Conservation (phyloP, 78 protist genomes). For the Isochrysis galbana region DNA sequence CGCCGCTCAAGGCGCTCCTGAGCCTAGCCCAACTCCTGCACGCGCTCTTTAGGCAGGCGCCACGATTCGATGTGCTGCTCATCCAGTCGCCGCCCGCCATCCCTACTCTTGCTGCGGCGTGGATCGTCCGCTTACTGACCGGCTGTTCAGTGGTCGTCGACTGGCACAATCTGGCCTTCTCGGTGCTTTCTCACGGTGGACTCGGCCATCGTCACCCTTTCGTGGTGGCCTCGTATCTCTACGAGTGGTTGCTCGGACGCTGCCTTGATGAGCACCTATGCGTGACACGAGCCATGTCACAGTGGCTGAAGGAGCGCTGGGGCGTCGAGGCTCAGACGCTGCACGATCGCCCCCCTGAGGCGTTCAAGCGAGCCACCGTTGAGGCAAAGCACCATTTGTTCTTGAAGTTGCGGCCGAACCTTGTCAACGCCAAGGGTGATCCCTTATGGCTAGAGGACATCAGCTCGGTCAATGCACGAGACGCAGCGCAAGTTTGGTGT, state of each 20-base stretch:
- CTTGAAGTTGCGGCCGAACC: not conserved
- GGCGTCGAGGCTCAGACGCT: not conserved
- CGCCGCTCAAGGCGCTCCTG: not conserved
- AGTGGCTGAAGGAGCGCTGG: not conserved
- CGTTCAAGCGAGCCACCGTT: not conserved
- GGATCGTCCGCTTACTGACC: slow-evolving; percentile 51
- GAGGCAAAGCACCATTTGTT: not conserved
- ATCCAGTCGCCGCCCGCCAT: slow-evolving; percentile 94
- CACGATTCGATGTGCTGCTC: not conserved
- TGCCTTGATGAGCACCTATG: slow-evolving; percentile 16
- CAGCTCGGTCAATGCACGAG: too few relatives aligned
- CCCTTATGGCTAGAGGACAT: not conserved
- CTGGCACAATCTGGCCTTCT: slow-evolving; percentile 96
- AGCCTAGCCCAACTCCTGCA: not conserved
- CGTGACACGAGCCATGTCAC: slow-evolving; percentile 54
- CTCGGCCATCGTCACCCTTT: not conserved
- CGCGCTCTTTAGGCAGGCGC: not conserved
- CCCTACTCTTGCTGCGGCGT: slow-evolving; percentile 77
- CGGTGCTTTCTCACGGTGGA: slow-evolving; percentile 67
- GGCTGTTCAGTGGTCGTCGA: slow-evolving; percentile 75
- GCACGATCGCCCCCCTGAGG: slow-evolving; percentile 37
- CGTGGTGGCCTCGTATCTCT: not conserved
- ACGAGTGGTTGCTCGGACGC: not conserved
- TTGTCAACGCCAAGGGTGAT: not conserved
- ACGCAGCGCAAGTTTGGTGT: too few relatives aligned